Conservation (phyloP, 768 basidiomycete species). For the Tubosaeta brunneosetosa region DNA sequence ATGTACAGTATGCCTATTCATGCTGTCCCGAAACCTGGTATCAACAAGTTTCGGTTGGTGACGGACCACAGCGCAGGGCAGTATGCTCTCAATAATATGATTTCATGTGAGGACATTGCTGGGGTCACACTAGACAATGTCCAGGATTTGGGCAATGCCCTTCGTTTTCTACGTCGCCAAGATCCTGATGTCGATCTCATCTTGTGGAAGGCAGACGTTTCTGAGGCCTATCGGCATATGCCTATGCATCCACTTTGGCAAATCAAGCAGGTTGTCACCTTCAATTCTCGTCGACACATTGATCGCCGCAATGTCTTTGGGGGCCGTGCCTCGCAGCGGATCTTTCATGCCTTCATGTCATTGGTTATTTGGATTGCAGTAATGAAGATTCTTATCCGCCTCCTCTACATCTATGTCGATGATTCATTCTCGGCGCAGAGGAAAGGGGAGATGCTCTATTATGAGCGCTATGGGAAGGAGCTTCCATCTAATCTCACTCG, state of each 20-base stretch:
- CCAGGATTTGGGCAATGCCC: no score
- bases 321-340: slow-evolving; percentile 4
- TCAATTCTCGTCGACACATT: slow-evolving; percentile 15
- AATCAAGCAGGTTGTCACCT: slow-evolving; percentile 32
- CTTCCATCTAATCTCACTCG: not conserved
- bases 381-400: no score
- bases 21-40: no score
- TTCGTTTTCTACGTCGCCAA: no score
- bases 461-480: not conserved
- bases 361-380: no score
- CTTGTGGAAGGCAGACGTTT: not conserved
- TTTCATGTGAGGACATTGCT: no score
- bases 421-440: slow-evolving; percentile 16
- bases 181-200: not conserved
- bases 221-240: no score
- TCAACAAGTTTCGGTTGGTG: no score
- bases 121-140: no score
- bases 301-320: slow-evolving; percentile 28
- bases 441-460: not conserved
- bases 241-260: slow-evolving; percentile 40
- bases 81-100: no score
- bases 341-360: slow-evolving; percentile 31
- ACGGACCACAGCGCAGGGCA: no score
- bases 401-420: slow-evolving; percentile 25
- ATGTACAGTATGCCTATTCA: no score